Base-by-base conservation (phyloP, 306 rosid species). In the Acacia confusa region DNA sequence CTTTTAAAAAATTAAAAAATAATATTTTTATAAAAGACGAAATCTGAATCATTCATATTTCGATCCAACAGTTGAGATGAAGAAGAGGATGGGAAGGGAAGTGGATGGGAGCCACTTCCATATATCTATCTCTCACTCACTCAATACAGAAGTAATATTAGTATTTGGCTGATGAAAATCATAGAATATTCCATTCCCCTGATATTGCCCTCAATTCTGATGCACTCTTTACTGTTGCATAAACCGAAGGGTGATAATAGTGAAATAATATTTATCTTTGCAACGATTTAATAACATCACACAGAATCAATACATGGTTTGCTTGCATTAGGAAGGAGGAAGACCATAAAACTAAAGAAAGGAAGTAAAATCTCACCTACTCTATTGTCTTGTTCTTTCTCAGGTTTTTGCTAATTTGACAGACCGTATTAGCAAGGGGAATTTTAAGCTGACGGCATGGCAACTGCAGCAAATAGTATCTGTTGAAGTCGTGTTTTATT, bases 381-480 rank as follows among this genome's bases (percentile, higher is more conserved):
- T 78, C 20, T 14, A 36, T 28, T 63, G 17, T 70, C 30, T 78
- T 80, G 38, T 77, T 69, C 79, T 78, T 74, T 82, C 41, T 60
- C 85, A 85, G 88, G 36, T 85, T 77, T 81, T 81, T 72, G 82
- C 48, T 74, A 53, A 22, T 41, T 5, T 80, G 85, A 78, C 72
- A 71, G 86, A 48, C 77, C 65, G n/a, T 41, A 81, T 27, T 70
- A 76, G 78, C 78, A 75, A 47, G 79, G 72, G 79, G 72, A 77
- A 68, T 60, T 68, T 40, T 41, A 22, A 67, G 81, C 60, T 75
- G 81, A 69, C 44, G 71, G 22, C 38, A 10, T 72, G 63, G 20
- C 22, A 43, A 44, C 32, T 44, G 57, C 75, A 70, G 75, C 75
- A 43, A 24, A 44, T 70, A 43, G 50, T 44, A 70, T 14, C 4